Base-by-base conservation (phyloP, 495 filamentous ascomycete genomes). In the Neurospora sp. region DNA sequence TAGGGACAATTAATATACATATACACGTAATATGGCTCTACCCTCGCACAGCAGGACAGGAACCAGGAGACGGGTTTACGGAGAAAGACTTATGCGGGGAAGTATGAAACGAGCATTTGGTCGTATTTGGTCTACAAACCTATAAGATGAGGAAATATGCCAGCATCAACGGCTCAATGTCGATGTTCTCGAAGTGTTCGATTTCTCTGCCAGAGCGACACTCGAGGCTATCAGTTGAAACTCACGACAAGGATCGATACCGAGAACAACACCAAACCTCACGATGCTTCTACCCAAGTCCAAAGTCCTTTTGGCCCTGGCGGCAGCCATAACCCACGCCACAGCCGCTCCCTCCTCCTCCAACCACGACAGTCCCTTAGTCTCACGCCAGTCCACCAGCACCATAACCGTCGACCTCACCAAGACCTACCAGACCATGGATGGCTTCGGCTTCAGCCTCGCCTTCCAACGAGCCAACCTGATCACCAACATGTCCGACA, bases 391-490 rank as follows among this genome's bases (percentile, higher is more conserved):
- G 71, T 70, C 80, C 4, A 75, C 71, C 12, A 78, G 72, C 62
- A 79, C 82, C n/a, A 80, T 86, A 71, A 85, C 82, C 1, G 77
- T 87, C 38, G 81, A 86, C 76, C 72, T 81, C 8, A 69, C 77
- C 38, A 81, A 79, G 66, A 84, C 79, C 6, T 84, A 83, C 75
- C 86, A 87, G 78, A 80, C 78, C 20, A 85, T 87, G 42, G 85
- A 87, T 71, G 86, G 85, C 23, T 88, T 88, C 77, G 87, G 87
- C 39, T 80, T 84, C 76, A 85, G 83, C 35, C 79, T 86, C 38
- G 87, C 87, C 23, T 89, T 88, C 79, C 85, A 87, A 76, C 84
- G 87, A 3, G 85, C 85, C n/a, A 83, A 86, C 71, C 77, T 87
- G 27, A 84, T 87, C 78, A 82, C 83, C 69, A 85, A 86, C 77